Evolutionary conservation across 2,329 filamentous ascomycete genomes (phyloP), one percentile per base, ranked within the genome.

Genomic region (Colletotrichum sp.): DNA sequence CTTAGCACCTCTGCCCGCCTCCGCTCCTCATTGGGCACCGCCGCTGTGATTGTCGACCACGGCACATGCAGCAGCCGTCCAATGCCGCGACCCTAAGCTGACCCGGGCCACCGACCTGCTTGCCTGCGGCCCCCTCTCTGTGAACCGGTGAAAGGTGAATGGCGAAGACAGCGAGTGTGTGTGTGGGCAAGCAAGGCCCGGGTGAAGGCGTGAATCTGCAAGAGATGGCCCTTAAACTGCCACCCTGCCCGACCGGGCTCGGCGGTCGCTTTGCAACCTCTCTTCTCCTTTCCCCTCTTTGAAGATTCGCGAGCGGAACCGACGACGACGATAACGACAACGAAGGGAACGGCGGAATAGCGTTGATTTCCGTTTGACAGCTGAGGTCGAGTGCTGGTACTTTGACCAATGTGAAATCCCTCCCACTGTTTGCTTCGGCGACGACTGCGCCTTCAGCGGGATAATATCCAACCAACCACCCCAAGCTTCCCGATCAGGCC

Each of bases 51-150:
- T 66, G 74, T 67, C 67, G 55, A 63, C 72, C 55, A 74, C 65
- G 58, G 74, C 72, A 74, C 74, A 67, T 74, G 74, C 74, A 75
- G 72, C 68, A 69, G 57, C 54, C 66, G 51, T 66, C 71, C 66
- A 66, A 73, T 66, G 36, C 63, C 64, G 61, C 61, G 58, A 54
- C 63, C 66, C 31, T 65, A 57, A 74, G 66, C 72, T 74, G 68
- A 70, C 64, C 70, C 59, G 61, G 43, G 51, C 63, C 57, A 74
- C 34, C n/a, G 61, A 29, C 54, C 58, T 54, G 69, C 70, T 47
- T 31, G 34, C 51, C 62, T 18, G 29, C 64, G 24, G 18, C 54
- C 61, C 68, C 43, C 68, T 38, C 33, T 36, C 43, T 51, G n/a
- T 51, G 43, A 16, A 70, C n/a, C 61, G 70, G 36, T 47, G 62